A percentile compares a stretch with the other conserved stretches of the same genome.
Evolutionary conservation across 2,329 filamentous ascomycete species (phyloP).

Genomic region (Tympanopsis confertula): DNA sequence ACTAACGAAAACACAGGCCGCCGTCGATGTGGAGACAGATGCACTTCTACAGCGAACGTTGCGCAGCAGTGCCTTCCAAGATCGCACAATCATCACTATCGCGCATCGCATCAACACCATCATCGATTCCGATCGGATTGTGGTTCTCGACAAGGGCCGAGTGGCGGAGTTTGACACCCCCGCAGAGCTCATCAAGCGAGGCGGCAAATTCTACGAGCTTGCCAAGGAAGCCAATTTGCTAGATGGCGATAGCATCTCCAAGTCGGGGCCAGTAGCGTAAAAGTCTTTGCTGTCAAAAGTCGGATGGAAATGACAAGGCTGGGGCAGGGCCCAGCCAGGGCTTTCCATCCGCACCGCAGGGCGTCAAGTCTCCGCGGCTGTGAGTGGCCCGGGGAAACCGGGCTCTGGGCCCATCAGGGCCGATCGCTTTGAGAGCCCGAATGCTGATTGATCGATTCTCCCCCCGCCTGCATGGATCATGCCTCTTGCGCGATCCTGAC

Average conservation of each 20-base stretch:
- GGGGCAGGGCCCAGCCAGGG: too few relatives aligned
- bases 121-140: conserved; percentile 50
- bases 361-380: too few relatives aligned
- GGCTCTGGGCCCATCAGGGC: too few relatives aligned
- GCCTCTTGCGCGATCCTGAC: too few relatives aligned
- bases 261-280: neutral
- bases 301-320: too few relatives aligned
- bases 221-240: conserved; percentile 55
- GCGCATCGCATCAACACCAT: conserved; percentile 70
- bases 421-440: too few relatives aligned
- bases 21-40: conserved; percentile 23
- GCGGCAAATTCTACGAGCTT: conserved; percentile 59
- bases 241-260: neutral
- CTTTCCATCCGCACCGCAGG: too few relatives aligned
- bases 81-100: conserved; percentile 68
- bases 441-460: too few relatives aligned
- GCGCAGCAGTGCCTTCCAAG: conserved; percentile 36
- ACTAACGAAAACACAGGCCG: conserved; percentile 19
- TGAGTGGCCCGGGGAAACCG: too few relatives aligned
- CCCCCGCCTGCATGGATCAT: too few relatives aligned
- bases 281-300: too few relatives aligned
- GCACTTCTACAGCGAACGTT: conserved; percentile 22
- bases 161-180: conserved; percentile 65
- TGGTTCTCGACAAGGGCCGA: conserved; percentile 56
- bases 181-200: conserved; percentile 43